phyloP scores from a whole-genome alignment of 495 filamentous ascomycete genomes.

The Evansstolkia leycettana region DNA sequence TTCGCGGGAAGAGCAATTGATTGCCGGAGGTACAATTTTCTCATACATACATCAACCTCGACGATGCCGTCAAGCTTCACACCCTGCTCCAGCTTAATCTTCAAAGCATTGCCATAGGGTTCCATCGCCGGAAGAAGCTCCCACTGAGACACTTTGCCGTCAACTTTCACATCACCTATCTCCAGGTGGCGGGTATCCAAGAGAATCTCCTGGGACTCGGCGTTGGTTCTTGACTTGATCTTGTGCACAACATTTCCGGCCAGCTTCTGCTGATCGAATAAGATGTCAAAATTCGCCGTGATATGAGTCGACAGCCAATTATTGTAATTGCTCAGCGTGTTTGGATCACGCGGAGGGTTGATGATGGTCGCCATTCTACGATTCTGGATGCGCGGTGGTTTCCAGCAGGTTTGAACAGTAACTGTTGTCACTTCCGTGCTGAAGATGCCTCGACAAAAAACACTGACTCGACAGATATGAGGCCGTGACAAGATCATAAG shows the following conservation, averaged over 20 bases:
- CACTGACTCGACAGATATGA: too few relatives aligned
- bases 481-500: too few relatives aligned
- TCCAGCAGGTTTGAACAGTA: too few relatives aligned
- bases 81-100: constrained; percentile 52
- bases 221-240: constrained; percentile 59
- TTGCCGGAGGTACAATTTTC: neutral
- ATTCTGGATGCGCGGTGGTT: too few relatives aligned
- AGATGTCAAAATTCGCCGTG: constrained; percentile 61
- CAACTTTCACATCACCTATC: constrained; percentile 52
- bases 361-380: constrained; percentile 35
- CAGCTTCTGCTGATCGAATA: constrained; percentile 65
- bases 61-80: constrained; percentile 49
- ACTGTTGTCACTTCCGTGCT: too few relatives aligned
- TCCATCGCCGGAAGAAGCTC: constrained; percentile 52
- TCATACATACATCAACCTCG: constrained; percentile 43
- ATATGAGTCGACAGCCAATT: constrained; percentile 73
- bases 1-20: too few relatives aligned
- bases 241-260: constrained; percentile 62
- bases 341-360: constrained; percentile 62
- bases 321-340: constrained; percentile 84
- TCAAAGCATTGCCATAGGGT: constrained; percentile 70
- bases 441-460: too few relatives aligned
- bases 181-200: constrained; percentile 78
- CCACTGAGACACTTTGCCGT: constrained; percentile 52
- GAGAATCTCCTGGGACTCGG: constrained; percentile 58